Evolutionary conservation across 805 yeast species (phyloP), one percentile per base, ranked within the genome.

Genomic region (Clavispora asparagi): DNA sequence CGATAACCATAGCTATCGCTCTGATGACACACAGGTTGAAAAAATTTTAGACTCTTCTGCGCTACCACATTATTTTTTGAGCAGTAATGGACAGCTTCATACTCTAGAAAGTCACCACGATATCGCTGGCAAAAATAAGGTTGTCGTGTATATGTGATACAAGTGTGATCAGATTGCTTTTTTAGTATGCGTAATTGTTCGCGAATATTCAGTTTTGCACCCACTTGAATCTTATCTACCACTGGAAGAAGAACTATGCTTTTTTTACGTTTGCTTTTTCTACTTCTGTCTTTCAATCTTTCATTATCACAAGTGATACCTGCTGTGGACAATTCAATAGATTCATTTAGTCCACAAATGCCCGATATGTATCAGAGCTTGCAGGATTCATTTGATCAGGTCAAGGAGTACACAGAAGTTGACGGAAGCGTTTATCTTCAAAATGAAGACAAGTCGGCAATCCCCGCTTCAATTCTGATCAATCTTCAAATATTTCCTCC

Each of bases 41-140:
- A 33, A 36, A 8, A 9, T 42, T 12, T 46, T 42, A 35, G 40
- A 30, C 29, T 27, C 19, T 0, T 53, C 55, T 32, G 58, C 55
- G 2, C 51, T 66, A 32, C 63, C 57, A 40, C 61, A 63, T 44
- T 66, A 58, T 45, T 54, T 51, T 31, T 50, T 67, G 27, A 62
- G 58, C 45, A 67, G 63, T 37, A 39, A 46, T 7, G 70, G 69
- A 14, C 67, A 66, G 45, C 59, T 67, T 63, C 58, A 54, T 43
- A 65, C 64, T 35, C 37, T 64, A 13, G 51, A 52, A 6, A 54
- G 55, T 14, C 50, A 44, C 31, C 49, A 46, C 36, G 59, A 63
- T 35, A 46, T 60, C 16, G 40, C 53, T 37, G 60, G 58, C 6
- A 58, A 55, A 39, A 56, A 57, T 35, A 63, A 59, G 44, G 60